Evolutionary conservation across 2,329 filamentous ascomycete genomes (phyloP).

Genomic region (Lasiodiplodia gonubiensis): DNA sequence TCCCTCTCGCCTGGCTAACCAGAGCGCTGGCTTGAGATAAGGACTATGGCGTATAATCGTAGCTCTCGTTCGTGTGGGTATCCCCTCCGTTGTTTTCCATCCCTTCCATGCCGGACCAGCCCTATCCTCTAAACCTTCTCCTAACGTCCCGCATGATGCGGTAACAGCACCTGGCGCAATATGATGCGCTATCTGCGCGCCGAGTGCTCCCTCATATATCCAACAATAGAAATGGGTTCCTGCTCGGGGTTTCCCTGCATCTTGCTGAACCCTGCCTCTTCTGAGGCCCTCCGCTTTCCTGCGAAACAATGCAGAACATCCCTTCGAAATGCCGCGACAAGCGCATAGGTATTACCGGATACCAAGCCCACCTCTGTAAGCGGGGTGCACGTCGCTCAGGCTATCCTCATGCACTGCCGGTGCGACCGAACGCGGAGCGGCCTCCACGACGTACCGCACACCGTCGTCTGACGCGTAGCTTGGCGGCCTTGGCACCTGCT

Average conservation of each 20-base stretch:
- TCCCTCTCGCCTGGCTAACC: slow-evolving; percentile 18
- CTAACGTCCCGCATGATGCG: background rate
- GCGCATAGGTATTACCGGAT: slow-evolving; percentile 3
- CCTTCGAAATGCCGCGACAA: background rate
- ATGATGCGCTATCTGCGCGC: slow-evolving; percentile 7
- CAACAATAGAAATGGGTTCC: background rate
- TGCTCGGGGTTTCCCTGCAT: background rate
- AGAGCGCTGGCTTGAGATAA: slow-evolving; percentile 3
- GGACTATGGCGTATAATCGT: background rate
- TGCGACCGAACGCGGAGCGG: slow-evolving; percentile 44
- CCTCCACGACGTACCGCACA: slow-evolving; percentile 73
- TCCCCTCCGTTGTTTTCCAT: slow-evolving; percentile 5
- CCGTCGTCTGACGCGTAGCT: slow-evolving; percentile 80
- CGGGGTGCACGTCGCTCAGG: slow-evolving; percentile 20
- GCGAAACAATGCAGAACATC: background rate
- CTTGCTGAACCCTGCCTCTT: no score
- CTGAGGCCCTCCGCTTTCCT: background rate
- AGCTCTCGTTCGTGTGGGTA: slow-evolving; percentile 18
- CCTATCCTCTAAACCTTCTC: background rate
- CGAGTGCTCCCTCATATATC: slow-evolving; percentile 16
- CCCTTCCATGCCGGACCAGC: background rate
- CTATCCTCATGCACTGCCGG: background rate
- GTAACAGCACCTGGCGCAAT: background rate
- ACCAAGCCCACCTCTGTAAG: slow-evolving; percentile 12
- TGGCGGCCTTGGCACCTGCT: slow-evolving; percentile 62